phyloP scores from a whole-genome alignment of 768 basidiomycete species.

The Naematelia aurantialba region DNA sequence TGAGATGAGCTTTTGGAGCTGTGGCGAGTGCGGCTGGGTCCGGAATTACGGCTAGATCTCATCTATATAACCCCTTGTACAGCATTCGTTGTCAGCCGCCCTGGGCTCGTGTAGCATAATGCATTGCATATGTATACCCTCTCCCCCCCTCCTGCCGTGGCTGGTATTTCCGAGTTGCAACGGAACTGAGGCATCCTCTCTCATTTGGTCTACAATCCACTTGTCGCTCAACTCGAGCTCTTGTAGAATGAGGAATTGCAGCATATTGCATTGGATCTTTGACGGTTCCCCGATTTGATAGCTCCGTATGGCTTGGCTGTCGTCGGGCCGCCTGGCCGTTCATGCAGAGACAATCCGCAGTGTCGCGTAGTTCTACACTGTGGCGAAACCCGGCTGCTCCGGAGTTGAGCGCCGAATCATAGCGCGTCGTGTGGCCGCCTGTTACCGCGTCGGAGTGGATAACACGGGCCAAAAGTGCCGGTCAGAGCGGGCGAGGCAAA shows the following conservation, averaged over 20 bases:
- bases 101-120: not conserved
- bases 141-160: not conserved
- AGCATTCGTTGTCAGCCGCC: not conserved
- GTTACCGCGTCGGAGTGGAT: not conserved
- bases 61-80: not conserved
- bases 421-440: not conserved
- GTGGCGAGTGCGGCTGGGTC: slow-evolving; percentile 66
- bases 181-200: not conserved
- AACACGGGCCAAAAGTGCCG: not conserved
- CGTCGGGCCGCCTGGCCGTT: too few species aligned
- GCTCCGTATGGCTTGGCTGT: too few species aligned
- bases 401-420: not conserved
- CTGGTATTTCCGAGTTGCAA: not conserved
- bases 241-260: too few species aligned
- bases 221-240: too few species aligned
- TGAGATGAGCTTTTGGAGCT: slow-evolving; percentile 69
- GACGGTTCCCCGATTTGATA: too few species aligned
- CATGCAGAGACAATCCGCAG: too few species aligned
- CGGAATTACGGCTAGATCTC: slow-evolving; percentile 53
- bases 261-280: too few species aligned
- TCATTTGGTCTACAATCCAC: too few species aligned
- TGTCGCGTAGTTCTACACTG: too few species aligned
- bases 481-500: not conserved
- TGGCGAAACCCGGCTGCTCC: not conserved
- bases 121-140: not conserved